Evolutionary conservation across 176 grass and related monocot species (phyloP), one percentile per base, ranked within the genome.

Genomic region (Ensete glaucum): DNA sequence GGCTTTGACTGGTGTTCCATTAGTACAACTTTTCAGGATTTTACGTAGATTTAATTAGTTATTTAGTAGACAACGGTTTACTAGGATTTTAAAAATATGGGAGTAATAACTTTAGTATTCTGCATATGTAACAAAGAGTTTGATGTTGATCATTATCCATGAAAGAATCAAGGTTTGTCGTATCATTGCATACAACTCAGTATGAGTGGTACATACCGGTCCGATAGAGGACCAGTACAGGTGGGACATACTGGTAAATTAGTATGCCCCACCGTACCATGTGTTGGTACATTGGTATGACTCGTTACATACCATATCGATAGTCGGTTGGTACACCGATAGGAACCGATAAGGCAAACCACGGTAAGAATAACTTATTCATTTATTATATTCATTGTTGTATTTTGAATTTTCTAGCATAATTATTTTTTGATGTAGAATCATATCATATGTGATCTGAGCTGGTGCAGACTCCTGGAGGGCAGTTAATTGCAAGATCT

Each of bases 401-500:
- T 70, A n/a, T 50, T 50, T 50, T 20, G 17, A 17, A 20, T 51
- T n/a, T 51, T 43, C 34, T 43, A 43, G 34, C 34, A 2, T 49
- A n/a, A 11, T 51, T 70, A 70, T 70, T 48, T 51, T 50, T 50
- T 70, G 14, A 50, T 70, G 43, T 50, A 51, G 43, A 51, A 52
- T 50, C 67, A 70, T 70, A 4, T 70, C 21, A 56, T 17, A 26
- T 74, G 14, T 74, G 52, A 56, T 74, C 10, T 65, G 26, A 55
- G 9, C 62, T 69, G 43, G 2, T 77, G 78, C 86, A 98, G 90
- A 83, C 77, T 82, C 75, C 90, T 71, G 90, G 86, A 76, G 78
- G 76, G 52, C 92, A 96, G 63, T 81, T 89, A 54, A 79, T 83
- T 81, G 90, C 82, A 53, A 91, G 95, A 85, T 81, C 86, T 78